Base-by-base conservation (phyloP, 139 green algal genomes). In the Axilococcus clingmanii region DNA sequence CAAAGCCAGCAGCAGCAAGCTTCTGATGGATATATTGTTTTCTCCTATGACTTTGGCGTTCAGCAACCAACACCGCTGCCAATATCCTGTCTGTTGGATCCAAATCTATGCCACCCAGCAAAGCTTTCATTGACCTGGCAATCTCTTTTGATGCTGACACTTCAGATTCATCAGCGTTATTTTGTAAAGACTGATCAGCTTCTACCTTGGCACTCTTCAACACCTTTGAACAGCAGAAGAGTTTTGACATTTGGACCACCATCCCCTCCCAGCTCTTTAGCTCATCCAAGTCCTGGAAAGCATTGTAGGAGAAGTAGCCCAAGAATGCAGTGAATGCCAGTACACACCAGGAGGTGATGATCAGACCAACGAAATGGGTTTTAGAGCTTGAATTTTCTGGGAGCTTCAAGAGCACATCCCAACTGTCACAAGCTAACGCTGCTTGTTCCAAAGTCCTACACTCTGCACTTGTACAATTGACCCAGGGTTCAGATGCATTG, bases 51-150 rank as follows among this genome's bases (percentile, higher is more conserved):
- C 37, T 22, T 40, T 70, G 62, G 20, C 47, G 44, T 46, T 70
- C 62, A 14, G 38, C 37, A 2, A 70, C 62, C 15, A 70, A 34
- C 6, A 55, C 59, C 0, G 65, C 14, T 15, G 53, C 62, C 37
- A 70, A 25, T 7, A 70, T 5, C 29, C 32, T 17, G 58, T 57
- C 61, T 28, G 63, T 61, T 19, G 56, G 40, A 41, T 71, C 63
- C 25, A 71, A 31, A 33, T 71, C 63, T 8, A 65, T 64, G 22
- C 53, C 56, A 24, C 63, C 63, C 30, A 71, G 61, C 11, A 71
- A 24, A 30, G 55, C 19, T 34, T 56, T 44, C 4, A 71, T 27
- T 4, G 45, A 64, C 34, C 46, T 28, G 9, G 46, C 63, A 5
- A 71, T 54, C 14, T 63, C 63, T 0, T 43, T 55, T 42, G 55